Evolutionary conservation across 148 eudicot genomes (phyloP).

Genomic region (Chenopodium suecicum): DNA sequence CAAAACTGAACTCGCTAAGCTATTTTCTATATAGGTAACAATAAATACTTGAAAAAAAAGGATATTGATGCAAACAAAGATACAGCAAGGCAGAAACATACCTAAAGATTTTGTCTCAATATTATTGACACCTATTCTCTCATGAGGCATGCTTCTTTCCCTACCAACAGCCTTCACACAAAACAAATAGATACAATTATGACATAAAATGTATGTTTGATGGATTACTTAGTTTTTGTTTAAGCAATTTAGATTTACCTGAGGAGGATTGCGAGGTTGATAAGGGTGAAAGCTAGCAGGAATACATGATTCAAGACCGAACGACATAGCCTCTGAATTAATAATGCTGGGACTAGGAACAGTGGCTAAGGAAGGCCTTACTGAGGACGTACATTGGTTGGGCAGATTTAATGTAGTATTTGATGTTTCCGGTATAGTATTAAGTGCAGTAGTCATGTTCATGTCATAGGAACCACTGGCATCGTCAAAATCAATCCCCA

Average conservation of each 20-base stretch:
- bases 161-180: slow-evolving; percentile 34
- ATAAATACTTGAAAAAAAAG: neutral
- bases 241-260: slow-evolving; percentile 32
- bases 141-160: slow-evolving; percentile 32
- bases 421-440: slow-evolving; percentile 29
- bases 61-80: neutral
- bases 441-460: slow-evolving; percentile 23
- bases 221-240: neutral
- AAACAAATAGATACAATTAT: slow-evolving; percentile 12
- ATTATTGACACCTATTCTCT: slow-evolving; percentile 22
- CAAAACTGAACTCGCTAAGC: neutral
- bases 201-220: neutral
- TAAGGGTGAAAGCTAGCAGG: slow-evolving; percentile 31
- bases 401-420: slow-evolving; percentile 29
- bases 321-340: slow-evolving; percentile 29
- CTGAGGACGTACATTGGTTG: slow-evolving; percentile 29
- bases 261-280: slow-evolving; percentile 29
- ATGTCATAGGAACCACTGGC: slow-evolving; percentile 29
- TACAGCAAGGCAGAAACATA: slow-evolving; percentile 16
- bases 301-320: slow-evolving; percentile 34
- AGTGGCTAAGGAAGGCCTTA: slow-evolving; percentile 28
- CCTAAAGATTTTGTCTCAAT: slow-evolving; percentile 35
- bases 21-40: neutral
- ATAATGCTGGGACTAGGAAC: slow-evolving; percentile 27
- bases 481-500: slow-evolving; percentile 41